phyloP scores from a whole-genome alignment of 208 protist genomes.

The Crithidia expoeki region DNA sequence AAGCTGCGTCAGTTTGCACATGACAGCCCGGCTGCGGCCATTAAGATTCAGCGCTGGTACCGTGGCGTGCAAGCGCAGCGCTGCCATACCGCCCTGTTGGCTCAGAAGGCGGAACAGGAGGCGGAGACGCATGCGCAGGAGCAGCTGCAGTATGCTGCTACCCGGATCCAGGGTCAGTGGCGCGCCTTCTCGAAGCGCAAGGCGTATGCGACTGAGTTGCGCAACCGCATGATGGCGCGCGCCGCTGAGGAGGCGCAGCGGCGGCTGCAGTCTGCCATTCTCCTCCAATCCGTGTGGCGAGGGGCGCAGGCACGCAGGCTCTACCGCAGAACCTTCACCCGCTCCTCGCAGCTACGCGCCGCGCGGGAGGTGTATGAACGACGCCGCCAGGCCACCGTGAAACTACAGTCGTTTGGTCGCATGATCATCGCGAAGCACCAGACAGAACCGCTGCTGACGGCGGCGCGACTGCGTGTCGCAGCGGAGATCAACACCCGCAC shows the following conservation, averaged over 20 bases:
- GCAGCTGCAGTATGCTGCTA: slow-evolving; percentile 32
- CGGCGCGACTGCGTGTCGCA: slow-evolving; percentile 58
- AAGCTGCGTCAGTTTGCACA: slow-evolving; percentile 30
- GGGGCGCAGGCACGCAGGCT: slow-evolving; percentile 32
- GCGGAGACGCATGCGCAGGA: slow-evolving; percentile 17
- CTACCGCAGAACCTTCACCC: slow-evolving; percentile 29
- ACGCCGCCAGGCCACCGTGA: slow-evolving; percentile 57
- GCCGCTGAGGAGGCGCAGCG: slow-evolving; percentile 41
- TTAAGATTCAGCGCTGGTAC: slow-evolving; percentile 61
- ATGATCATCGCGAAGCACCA: slow-evolving; percentile 56
- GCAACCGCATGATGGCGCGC: slow-evolving; percentile 32
- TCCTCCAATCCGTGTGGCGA: slow-evolving; percentile 76
- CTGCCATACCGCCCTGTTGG: slow-evolving; percentile 22
- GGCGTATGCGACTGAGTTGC: slow-evolving; percentile 28
- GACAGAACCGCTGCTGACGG: slow-evolving; percentile 41
- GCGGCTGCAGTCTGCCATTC: slow-evolving; percentile 47
- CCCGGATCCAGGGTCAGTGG: slow-evolving; percentile 30
- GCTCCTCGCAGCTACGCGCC: slow-evolving; percentile 39
- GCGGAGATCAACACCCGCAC: slow-evolving; percentile 42
- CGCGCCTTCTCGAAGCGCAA: slow-evolving; percentile 26
- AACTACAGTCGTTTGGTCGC: slow-evolving; percentile 75
- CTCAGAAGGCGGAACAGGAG: slow-evolving; percentile 31
- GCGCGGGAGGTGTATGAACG: slow-evolving; percentile 52
- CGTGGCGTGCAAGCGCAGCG: slow-evolving; percentile 41
- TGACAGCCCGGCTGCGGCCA: slow-evolving; percentile 41